Base-by-base conservation (phyloP, 495 filamentous ascomycete genomes). In the Annulohypoxylon moriforme region DNA sequence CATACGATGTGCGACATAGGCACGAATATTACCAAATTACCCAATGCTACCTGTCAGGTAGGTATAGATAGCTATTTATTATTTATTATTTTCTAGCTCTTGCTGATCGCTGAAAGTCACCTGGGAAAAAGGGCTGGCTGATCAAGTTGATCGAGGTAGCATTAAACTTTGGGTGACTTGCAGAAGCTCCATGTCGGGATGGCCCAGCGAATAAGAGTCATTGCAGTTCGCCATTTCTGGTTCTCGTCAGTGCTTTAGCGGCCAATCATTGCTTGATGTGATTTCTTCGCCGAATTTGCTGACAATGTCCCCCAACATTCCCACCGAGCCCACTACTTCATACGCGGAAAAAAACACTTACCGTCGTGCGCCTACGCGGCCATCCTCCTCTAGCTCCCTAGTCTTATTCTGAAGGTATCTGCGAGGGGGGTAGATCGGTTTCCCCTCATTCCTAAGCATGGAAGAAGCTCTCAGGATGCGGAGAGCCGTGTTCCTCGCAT, bases 221-320 rank as follows among this genome's bases (percentile, higher is more conserved):
- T 60, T 3, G 42, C 52, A 47, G 20, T 29, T 38, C 18, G 27
- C 53, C 55, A 22, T 29, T 71, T 60, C 20, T 29, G 64, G 64
- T 68, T 68, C 53, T 63, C 34, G 60, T 72, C 42, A 47, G 58
- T 53, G 4, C 27, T 33, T 11, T 58, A 46, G 20, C 2, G n/a
- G 18, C 58, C 42, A 55, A 72, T 68, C 58, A 72, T 67, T 49
- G 13, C 55, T 42, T 9, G 9, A 58, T 38, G 20, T 9, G 55
- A 40, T 33, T 34, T 57, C 52, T 20, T 27, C 42, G 13, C 10
- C 22, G 8, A 14, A 22, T 14, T 18, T 60, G n/a, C 25, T 22
- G n/a, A 52, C 29, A 40, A 4, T n/a, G 6, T 38, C 11, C 20
- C 20, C 20, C 44, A 52, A 25, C 60, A 47, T 24, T 24, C 31